Conservation (phyloP, 768 basidiomycete species). For the Hygrocybe coccinea region DNA sequence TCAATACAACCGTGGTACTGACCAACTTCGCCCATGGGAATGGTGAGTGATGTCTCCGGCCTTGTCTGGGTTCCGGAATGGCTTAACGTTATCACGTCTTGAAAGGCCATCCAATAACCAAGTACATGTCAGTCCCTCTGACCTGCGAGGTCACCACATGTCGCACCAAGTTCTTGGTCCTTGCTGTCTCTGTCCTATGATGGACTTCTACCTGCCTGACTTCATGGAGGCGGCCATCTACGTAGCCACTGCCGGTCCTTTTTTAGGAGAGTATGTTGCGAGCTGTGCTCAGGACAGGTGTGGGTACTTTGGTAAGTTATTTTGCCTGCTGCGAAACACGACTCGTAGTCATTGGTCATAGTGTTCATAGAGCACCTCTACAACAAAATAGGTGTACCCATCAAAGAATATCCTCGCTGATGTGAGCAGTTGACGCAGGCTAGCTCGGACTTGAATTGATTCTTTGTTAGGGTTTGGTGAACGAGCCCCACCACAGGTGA, state of each 20-base stretch:
- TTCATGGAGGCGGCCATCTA: slow-evolving; percentile 2
- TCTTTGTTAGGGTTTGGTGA: neutral
- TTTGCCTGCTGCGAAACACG: neutral
- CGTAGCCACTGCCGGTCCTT: neutral
- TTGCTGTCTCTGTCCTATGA: slow-evolving; percentile 1
- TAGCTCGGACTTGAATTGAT: neutral
- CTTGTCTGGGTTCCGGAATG: neutral
- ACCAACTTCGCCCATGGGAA: neutral
- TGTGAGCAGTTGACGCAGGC: neutral
- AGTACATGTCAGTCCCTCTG: neutral
- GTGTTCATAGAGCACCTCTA: neutral
- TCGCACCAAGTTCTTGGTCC: neutral
- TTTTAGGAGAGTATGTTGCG: neutral
- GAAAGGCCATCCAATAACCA: neutral
- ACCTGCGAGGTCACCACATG: neutral
- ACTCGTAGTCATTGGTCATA: neutral
- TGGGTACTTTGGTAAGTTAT: slow-evolving; percentile 1
- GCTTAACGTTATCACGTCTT: neutral
- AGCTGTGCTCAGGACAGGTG: neutral
- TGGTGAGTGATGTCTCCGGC: neutral
- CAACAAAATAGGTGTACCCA: neutral
- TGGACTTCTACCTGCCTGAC: neutral
- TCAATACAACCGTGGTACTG: neutral
- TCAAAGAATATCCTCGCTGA: neutral
- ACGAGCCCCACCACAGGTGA: neutral